Conservation (phyloP, 805 yeast species). For the Kluyveromyces wickerhamii region DNA sequence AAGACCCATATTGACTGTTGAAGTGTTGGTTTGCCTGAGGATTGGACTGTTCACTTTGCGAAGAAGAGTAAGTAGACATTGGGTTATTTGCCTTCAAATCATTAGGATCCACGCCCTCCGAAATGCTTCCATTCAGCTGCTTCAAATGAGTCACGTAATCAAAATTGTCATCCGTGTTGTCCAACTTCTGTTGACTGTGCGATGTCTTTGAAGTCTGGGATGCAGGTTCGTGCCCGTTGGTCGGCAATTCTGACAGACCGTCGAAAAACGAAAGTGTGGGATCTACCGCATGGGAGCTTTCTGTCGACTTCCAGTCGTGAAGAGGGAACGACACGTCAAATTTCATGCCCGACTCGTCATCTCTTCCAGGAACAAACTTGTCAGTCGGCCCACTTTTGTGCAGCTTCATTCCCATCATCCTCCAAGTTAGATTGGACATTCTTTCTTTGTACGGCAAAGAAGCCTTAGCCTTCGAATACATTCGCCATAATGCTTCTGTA, state of each 20-base stretch:
- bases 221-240: neutral
- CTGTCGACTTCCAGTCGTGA: conserved; percentile 1
- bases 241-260: neutral
- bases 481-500: conserved; percentile 61
- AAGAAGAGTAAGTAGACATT: conserved; percentile 1
- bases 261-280: conserved; percentile 3
- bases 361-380: no score
- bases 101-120: conserved; percentile 5
- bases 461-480: conserved; percentile 71
- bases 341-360: no score
- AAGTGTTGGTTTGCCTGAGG: neutral
- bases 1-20: conserved; percentile 12
- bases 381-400: conserved; percentile 3
- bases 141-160: conserved; percentile 9
- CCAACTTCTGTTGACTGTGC: neutral
- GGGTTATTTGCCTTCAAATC: neutral
- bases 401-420: conserved; percentile 60
- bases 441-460: conserved; percentile 66
- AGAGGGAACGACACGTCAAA: neutral
- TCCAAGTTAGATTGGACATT: conserved; percentile 82
- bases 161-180: conserved; percentile 2
- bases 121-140: conserved; percentile 9
- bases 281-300: neutral
- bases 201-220: neutral
- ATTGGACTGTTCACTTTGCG: conserved; percentile 1